Conservation (phyloP, 106 monocot species). For the Gastrodia elata region DNA sequence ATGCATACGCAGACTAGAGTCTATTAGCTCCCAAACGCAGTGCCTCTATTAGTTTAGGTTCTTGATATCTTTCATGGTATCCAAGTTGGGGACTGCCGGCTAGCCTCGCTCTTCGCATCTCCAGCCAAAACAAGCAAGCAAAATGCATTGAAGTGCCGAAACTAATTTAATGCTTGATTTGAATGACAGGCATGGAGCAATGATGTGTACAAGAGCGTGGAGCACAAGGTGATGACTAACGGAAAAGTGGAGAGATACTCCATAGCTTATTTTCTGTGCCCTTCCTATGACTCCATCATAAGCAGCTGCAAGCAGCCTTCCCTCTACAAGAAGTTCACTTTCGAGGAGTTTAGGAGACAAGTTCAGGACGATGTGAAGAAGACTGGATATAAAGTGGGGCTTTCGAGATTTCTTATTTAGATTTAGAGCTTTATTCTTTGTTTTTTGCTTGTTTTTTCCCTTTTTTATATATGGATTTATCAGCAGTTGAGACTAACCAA, state of each 20-base stretch:
- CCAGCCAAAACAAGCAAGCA: too few species aligned
- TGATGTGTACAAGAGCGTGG: conserved; percentile 36
- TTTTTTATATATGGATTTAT: not conserved
- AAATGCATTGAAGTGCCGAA: too few species aligned
- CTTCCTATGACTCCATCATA: conserved; percentile 27
- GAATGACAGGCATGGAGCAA: conserved; percentile 39
- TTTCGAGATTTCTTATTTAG: conserved; percentile 51
- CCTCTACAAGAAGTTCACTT: conserved; percentile 46
- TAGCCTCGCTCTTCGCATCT: too few species aligned
- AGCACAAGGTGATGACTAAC: conserved; percentile 38
- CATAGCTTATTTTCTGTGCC: conserved; percentile 38
- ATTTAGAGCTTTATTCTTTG: not conserved
- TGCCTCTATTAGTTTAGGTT: too few species aligned
- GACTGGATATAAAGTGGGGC: conserved; percentile 53
- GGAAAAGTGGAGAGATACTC: conserved; percentile 32
- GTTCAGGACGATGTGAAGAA: conserved; percentile 58
- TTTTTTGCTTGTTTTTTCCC: not conserved
- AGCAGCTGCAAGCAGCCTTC: conserved; percentile 25
- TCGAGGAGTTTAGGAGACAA: conserved; percentile 56
- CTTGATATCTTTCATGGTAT: too few species aligned
- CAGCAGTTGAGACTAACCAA: not conserved
- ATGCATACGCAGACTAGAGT: too few species aligned
- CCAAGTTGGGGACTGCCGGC: too few species aligned
- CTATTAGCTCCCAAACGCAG: too few species aligned
- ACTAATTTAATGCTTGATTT: too few species aligned